Evolutionary conservation across 495 filamentous ascomycete species (phyloP).

Genomic region (Neurospora sp.): DNA sequence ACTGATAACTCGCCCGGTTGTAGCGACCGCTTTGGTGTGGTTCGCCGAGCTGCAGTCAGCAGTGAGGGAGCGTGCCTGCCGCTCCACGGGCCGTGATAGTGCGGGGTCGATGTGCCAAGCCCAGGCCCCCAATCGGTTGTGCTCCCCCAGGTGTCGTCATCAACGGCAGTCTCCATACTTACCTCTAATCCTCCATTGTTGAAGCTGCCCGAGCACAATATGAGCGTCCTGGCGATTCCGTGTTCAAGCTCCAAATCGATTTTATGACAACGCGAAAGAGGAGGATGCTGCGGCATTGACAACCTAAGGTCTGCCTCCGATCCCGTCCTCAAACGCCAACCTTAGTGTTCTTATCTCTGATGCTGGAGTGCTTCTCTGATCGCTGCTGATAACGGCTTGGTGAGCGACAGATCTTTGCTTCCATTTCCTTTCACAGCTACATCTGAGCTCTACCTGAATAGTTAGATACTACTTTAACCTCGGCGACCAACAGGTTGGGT

Average conservation of each 20-base stretch:
- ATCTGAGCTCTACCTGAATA: neutral
- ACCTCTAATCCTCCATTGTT: neutral
- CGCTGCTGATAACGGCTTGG: neutral
- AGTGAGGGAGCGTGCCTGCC: neutral
- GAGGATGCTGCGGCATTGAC: neutral
- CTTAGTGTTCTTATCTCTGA: neutral
- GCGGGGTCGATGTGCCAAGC: neutral
- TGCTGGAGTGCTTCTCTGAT: neutral
- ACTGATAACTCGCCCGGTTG: neutral
- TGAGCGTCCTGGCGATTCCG: neutral
- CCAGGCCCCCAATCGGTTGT: neutral
- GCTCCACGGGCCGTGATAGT: neutral
- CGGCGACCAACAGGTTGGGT: neutral
- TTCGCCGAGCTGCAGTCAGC: neutral
- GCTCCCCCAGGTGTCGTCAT: neutral
- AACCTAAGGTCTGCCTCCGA: neutral
- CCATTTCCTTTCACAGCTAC: neutral
- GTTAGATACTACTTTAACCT: neutral
- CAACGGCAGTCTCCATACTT: neutral
- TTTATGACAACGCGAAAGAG: neutral
- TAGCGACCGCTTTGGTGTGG: neutral
- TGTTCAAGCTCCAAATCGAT: neutral
- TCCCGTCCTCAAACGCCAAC: neutral
- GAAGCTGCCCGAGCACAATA: neutral
- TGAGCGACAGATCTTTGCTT: neutral